Evolutionary conservation across 73 alveolate species (phyloP).

Genomic region (Paramecium tetraurelia): DNA sequence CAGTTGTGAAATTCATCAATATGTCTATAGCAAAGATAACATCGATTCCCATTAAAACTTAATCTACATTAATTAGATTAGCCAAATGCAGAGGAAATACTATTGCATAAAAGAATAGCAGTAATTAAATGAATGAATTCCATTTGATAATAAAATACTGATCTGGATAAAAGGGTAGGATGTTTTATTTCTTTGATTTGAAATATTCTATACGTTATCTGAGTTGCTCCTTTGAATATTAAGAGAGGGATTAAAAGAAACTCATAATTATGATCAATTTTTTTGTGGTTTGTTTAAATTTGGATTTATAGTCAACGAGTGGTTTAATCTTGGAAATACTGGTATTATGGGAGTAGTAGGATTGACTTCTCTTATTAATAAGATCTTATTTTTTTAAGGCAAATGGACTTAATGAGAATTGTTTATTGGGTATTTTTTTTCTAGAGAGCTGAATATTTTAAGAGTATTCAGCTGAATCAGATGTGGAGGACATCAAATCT

Average conservation of each 20-base stretch:
- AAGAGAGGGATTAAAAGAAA: background rate
- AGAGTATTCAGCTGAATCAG: background rate
- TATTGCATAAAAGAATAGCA: background rate
- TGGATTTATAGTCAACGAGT: background rate
- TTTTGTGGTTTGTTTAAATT: background rate
- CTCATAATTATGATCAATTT: conserved; percentile 16
- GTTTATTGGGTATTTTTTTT: background rate
- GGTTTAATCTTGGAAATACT: background rate
- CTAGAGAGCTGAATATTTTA: background rate
- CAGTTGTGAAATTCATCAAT: background rate
- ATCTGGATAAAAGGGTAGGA: conserved; percentile 24
- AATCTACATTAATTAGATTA: background rate
- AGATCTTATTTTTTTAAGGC: background rate
- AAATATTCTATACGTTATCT: background rate
- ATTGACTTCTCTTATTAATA: background rate
- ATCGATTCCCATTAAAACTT: background rate
- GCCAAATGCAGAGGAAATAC: background rate
- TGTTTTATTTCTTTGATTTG: background rate
- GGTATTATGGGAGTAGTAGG: background rate
- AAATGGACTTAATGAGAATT: background rate
- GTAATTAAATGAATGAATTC: background rate
- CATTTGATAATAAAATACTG: background rate
- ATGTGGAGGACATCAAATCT: background rate
- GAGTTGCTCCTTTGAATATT: conserved; percentile 20
- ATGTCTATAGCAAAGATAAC: background rate